phyloP scores from a whole-genome alignment of 2,329 filamentous ascomycete genomes.

The Penicillium vulpinum region DNA sequence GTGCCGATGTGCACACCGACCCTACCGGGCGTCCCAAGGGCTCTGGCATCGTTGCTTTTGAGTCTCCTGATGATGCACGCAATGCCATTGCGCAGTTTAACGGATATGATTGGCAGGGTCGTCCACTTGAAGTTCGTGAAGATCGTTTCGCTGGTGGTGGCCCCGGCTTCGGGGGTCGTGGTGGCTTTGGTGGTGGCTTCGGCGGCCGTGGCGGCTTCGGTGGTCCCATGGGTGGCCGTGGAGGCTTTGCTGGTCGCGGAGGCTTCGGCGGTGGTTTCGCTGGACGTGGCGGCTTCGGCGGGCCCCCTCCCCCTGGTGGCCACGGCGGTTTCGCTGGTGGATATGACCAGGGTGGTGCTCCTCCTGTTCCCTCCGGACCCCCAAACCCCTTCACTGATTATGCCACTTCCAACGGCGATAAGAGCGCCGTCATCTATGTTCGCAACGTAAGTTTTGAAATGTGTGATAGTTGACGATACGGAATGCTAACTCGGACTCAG shows the following conservation, averaged over 20 bases:
- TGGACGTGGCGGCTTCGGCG: slow-evolving; percentile 41
- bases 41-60: slow-evolving; percentile 95
- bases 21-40: slow-evolving; percentile 93
- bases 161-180: slow-evolving; percentile 49
- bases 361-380: slow-evolving; percentile 52
- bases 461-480: background rate
- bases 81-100: slow-evolving; percentile 98
- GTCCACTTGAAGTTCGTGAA: slow-evolving; percentile 89
- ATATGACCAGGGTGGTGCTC: slow-evolving; percentile 17
- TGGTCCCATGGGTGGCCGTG: slow-evolving; percentile 58
- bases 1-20: slow-evolving; percentile 90
- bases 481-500: slow-evolving; percentile 50
- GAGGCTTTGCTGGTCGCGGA: slow-evolving; percentile 49
- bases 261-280: slow-evolving; percentile 55
- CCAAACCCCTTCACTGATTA: slow-evolving; percentile 93
- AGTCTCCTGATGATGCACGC: slow-evolving; percentile 89
- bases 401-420: slow-evolving; percentile 82
- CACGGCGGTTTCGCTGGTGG: slow-evolving; percentile 54
- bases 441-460: slow-evolving; percentile 75
- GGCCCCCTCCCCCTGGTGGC: slow-evolving; percentile 31
- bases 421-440: slow-evolving; percentile 83
- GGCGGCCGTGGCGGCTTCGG: slow-evolving; percentile 60
- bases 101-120: slow-evolving; percentile 97
- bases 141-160: slow-evolving; percentile 79
- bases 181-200: slow-evolving; percentile 57